These are phyloP conservation scores for Salix viminalis DNA, from an alignment of 345 rosid genomes.

Conservation along the genomic window DNA sequence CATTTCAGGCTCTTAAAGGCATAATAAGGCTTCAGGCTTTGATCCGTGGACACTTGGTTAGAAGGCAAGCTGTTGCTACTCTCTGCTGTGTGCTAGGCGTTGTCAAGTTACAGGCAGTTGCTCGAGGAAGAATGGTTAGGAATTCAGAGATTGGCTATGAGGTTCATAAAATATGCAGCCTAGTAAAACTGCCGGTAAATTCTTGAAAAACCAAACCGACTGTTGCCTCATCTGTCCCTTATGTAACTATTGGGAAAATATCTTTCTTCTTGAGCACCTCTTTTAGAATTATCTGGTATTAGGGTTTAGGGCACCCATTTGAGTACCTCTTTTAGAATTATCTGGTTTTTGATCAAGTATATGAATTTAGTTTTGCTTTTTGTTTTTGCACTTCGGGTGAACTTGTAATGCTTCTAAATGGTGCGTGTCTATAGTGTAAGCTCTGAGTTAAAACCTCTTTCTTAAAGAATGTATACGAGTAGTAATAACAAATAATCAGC, in stretches of 20 bases:
- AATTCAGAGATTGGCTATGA: slow-evolving; percentile 56
- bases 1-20: slow-evolving; percentile 89
- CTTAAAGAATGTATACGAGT: neutral
- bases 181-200: slow-evolving; percentile 47
- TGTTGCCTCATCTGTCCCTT: neutral
- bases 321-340: neutral
- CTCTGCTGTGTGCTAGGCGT: slow-evolving; percentile 70
- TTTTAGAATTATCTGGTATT: neutral
- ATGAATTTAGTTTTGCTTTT: neutral
- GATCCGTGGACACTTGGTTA: slow-evolving; percentile 90
- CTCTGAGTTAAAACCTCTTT: neutral
- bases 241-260: neutral
- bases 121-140: slow-evolving; percentile 61
- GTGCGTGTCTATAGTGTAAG: neutral
- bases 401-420: neutral
- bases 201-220: slow-evolving; percentile 4
- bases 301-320: neutral
- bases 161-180: slow-evolving; percentile 30
- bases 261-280: neutral
- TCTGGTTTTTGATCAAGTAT: neutral
- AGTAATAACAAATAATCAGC: neutral
- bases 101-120: slow-evolving; percentile 75
- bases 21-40: slow-evolving; percentile 95
- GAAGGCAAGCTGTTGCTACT: slow-evolving; percentile 88
- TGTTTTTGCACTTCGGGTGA: slow-evolving; percentile 5